Percentiles rank a stretch among this genome's conserved stretches.
phyloP scores from a whole-genome alignment of 495 filamentous ascomycete species.

The Platismatia glauca region DNA sequence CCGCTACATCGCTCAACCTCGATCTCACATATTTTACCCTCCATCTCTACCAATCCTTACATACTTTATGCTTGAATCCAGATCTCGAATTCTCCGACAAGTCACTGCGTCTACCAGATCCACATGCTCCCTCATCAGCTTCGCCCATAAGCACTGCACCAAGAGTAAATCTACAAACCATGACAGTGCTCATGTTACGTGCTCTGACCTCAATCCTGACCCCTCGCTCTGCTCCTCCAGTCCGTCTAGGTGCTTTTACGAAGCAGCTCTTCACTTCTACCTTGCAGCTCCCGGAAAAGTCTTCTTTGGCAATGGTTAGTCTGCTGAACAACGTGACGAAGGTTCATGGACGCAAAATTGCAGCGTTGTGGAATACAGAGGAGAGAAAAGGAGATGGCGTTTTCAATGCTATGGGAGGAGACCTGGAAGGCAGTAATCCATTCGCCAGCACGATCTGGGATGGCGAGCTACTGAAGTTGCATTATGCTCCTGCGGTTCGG shows the following conservation, averaged over 20 bases:
- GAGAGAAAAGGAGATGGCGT: constrained; percentile 81
- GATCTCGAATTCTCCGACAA: constrained; percentile 79
- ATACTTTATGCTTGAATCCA: constrained; percentile 65
- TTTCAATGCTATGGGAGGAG: constrained; percentile 42
- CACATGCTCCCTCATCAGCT: constrained; percentile 38
- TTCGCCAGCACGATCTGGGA: constrained; percentile 91
- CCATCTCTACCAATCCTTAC: constrained; percentile 78
- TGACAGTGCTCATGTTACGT: constrained; percentile 79
- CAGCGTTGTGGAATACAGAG: constrained; percentile 72
- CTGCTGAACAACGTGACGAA: constrained; percentile 67
- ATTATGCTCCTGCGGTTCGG: constrained; percentile 80
- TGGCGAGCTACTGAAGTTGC: constrained; percentile 71
- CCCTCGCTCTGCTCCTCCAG: constrained; percentile 59
- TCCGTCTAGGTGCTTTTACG: constrained; percentile 80
- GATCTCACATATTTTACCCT: constrained; percentile 92
- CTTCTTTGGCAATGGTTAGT: constrained; percentile 62
- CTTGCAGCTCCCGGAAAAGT: constrained; percentile 85
- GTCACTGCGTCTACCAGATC: constrained; percentile 71
- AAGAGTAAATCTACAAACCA: constrained; percentile 87
- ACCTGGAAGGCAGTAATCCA: constrained; percentile 76
- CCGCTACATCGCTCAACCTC: constrained; percentile 61
- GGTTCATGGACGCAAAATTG: constrained; percentile 59
- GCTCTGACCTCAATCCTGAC: constrained; percentile 70
- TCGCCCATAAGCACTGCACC: constrained; percentile 32
- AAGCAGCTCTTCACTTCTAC: constrained; percentile 79